Base-by-base conservation (phyloP, 192 early-diverging fungal genomes). In the Entomortierella chlamydospora region DNA sequence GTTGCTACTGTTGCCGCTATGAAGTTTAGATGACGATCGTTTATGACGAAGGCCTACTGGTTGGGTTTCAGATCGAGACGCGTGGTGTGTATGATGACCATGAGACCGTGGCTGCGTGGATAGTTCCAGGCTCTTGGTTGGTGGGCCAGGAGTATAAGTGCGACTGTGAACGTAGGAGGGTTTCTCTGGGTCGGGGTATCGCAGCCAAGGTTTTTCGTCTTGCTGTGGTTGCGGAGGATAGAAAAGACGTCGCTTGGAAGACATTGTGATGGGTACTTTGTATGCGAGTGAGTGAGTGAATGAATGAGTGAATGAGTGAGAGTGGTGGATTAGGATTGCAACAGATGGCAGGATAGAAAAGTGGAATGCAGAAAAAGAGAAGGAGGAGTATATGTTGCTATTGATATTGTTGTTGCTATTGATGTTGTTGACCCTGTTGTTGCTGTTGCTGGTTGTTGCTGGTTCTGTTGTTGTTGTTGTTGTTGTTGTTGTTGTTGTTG, bases 141-240 rank as follows among this genome's bases (percentile, higher is more conserved):
- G 57, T 6, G 28, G 20, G 34, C 45, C 2, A 37, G 57, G 55
- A 18, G 63, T 6, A 37, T 41, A 34, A 25, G 70, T 34, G 37
- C 67, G 74, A 39, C 67, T 70, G 67, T 78, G 72, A 56, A 34
- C 61, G 67, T 59, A 70, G 61, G 59, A 23, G 30, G 67, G 26
- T 53, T 70, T 78, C 42, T 69, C 50, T 4, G 76, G 50, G 43
- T 51, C 67, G 4, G 68, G 76, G 50, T 78, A 78, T 69, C 53
- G 51, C 12, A 79, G 34, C 76, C 76, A 79, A 18, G 76, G 68
- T 63, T 53, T 56, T 7, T 79, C 68, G 5, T 63, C 43, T 11
- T 66, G 53, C 23, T 13, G 41, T 2, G 25, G 52, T 22, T 41
- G 30, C 1, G 5, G 43, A 7, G 39, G 68, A 39, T 70, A 55